A percentile compares a stretch with the other conserved stretches of the same genome.
These are phyloP conservation scores for Tylopilus orsonianus DNA, from an alignment of 1,284 basidiomycete species.

Conservation along the genomic window DNA sequence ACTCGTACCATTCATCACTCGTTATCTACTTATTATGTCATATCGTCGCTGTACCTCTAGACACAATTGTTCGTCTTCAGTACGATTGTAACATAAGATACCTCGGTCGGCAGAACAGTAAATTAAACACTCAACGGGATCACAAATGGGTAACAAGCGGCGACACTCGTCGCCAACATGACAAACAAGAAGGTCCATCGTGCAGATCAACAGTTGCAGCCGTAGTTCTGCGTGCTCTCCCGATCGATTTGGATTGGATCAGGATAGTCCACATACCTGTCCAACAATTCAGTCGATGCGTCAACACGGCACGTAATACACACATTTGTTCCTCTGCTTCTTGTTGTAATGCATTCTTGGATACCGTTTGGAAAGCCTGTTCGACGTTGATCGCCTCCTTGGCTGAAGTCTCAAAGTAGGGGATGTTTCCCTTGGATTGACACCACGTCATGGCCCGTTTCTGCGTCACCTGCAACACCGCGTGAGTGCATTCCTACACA, in stretches of 20 bases:
- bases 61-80: conserved; percentile 8
- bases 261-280: conserved; percentile 95
- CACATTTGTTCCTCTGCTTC: conserved; percentile 95
- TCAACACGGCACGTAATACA: conserved; percentile 34
- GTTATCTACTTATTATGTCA: conserved; percentile 18
- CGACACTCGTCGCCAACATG: conserved; percentile 27
- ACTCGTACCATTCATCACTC: conserved; percentile 22
- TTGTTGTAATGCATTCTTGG: conserved; percentile 97
- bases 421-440: conserved; percentile 99
- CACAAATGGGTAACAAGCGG: conserved; percentile 35
- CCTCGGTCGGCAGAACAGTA: conserved; percentile 23
- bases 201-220: conserved; percentile 80
- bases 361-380: conserved; percentile 99
- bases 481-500: background rate
- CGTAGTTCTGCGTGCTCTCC: conserved; percentile 88
- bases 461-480: conserved; percentile 79
- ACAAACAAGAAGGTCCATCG: conserved; percentile 26
- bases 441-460: conserved; percentile 99
- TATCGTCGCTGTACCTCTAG: conserved; percentile 16
- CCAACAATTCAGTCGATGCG: conserved; percentile 16
- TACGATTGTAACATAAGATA: conserved; percentile 27
- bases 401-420: conserved; percentile 99
- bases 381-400: conserved; percentile 99
- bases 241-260: conserved; percentile 98
- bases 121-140: conserved; percentile 36